Evolutionary conservation across 1,284 basidiomycete genomes (phyloP).

Genomic region (Leccinum pachyderme): DNA sequence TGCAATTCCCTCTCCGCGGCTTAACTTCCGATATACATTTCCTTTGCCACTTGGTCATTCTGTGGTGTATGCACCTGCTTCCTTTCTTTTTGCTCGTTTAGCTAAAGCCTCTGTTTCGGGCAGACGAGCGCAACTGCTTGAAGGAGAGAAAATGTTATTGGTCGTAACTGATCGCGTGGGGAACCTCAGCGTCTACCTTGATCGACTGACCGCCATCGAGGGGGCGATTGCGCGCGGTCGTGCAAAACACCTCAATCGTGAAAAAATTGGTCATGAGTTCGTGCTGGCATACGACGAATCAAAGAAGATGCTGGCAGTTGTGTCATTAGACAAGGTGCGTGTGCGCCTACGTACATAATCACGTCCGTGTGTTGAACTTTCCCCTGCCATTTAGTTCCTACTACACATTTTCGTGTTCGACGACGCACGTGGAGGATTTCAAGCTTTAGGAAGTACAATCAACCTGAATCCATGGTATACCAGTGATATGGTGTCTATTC

Average conservation of each 20-base stretch:
- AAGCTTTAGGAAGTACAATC: conserved; percentile 38
- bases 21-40: conserved; percentile 32
- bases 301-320: conserved; percentile 46
- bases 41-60: conserved; percentile 32
- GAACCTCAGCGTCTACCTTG: conserved; percentile 41
- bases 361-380: not conserved
- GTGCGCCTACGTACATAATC: not conserved
- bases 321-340: conserved; percentile 40
- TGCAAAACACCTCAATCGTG: conserved; percentile 39
- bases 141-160: conserved; percentile 41
- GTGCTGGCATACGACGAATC: conserved; percentile 50
- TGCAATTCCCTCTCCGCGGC: conserved; percentile 39
- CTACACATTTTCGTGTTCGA: conserved; percentile 48
- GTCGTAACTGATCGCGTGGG: conserved; percentile 37
- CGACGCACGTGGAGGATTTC: conserved; percentile 36
- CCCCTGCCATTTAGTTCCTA: conserved; percentile 25
- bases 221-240: conserved; percentile 27
- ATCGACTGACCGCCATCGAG: conserved; percentile 33
- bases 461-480: conserved; percentile 46
- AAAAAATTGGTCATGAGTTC: conserved; percentile 45
- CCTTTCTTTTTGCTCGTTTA: not conserved
- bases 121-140: conserved; percentile 40
- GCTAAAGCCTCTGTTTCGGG: not conserved
- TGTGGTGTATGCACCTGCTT: conserved; percentile 35
- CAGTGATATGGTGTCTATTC: conserved; percentile 27